Percentiles rank a stretch among this genome's conserved stretches.
phyloP scores from a whole-genome alignment of 805 yeast species.

The Lipomyces spencermartinsiae region DNA sequence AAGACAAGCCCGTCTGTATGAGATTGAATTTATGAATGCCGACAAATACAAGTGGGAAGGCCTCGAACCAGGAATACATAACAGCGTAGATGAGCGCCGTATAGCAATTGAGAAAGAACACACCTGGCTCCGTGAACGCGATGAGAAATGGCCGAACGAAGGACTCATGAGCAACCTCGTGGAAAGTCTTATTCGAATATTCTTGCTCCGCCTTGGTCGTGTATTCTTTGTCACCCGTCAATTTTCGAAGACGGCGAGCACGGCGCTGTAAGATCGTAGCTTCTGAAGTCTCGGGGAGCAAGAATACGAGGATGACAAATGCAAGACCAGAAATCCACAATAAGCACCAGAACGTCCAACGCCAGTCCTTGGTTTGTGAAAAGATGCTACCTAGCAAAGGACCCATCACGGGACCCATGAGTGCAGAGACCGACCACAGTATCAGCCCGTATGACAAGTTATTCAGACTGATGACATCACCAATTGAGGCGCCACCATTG shows the following conservation, averaged over 20 bases:
- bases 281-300: conserved; percentile 60
- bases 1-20: conserved; percentile 57
- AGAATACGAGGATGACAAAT: conserved; percentile 48
- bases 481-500: conserved; percentile 64
- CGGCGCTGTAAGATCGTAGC: conserved; percentile 56
- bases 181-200: background rate
- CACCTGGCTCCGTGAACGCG: conserved; percentile 59
- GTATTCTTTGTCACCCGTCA: conserved; percentile 57
- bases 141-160: conserved; percentile 54
- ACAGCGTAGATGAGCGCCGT: conserved; percentile 60
- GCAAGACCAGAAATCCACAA: conserved; percentile 49
- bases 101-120: conserved; percentile 59
- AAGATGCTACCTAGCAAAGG: conserved; percentile 63
- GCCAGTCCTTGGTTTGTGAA: conserved; percentile 55
- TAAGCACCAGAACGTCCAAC: conserved; percentile 46
- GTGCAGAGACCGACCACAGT: conserved; percentile 60
- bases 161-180: conserved; percentile 39
- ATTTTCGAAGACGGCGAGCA: conserved; percentile 55
- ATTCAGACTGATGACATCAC: conserved; percentile 54
- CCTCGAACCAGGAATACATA: conserved; percentile 64
- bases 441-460: conserved; percentile 57
- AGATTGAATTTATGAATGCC: conserved; percentile 56
- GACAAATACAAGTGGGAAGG: conserved; percentile 62
- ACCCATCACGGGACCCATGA: conserved; percentile 61
- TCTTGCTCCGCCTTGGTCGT: conserved; percentile 45